A percentile compares a stretch with the other conserved stretches of the same genome.
phyloP scores from a whole-genome alignment of 2,329 filamentous ascomycete species.

The Fusarium humuli region DNA sequence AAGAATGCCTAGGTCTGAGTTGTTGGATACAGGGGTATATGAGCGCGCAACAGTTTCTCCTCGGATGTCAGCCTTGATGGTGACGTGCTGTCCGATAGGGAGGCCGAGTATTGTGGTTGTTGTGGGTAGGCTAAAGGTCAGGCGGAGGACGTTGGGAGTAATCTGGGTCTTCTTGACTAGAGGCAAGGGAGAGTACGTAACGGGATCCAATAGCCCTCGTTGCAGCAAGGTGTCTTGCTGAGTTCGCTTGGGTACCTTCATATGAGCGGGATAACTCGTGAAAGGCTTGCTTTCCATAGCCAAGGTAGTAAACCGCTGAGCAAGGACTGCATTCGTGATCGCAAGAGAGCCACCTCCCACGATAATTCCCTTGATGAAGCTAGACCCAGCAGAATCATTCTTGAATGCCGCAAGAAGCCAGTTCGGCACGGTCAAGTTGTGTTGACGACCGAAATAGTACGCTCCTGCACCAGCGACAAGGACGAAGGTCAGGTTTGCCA shows the following conservation, averaged over 20 bases:
- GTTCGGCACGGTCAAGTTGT: neutral
- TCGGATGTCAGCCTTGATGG: constrained; percentile 60
- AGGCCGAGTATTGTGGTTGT: constrained; percentile 60
- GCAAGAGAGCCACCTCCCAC: constrained; percentile 28
- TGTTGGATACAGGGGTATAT: constrained; percentile 66
- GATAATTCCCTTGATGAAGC: constrained; percentile 28
- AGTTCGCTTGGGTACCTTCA: constrained; percentile 51
- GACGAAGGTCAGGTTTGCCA: neutral
- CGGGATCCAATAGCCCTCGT: neutral
- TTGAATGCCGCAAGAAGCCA: neutral
- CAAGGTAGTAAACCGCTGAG: constrained; percentile 47
- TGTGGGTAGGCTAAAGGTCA: constrained; percentile 61
- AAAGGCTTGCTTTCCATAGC: constrained; percentile 38
- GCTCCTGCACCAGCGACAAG: neutral
- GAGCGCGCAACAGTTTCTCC: constrained; percentile 61
- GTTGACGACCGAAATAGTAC: neutral
- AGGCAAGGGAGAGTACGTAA: neutral
- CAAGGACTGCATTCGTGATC: constrained; percentile 45
- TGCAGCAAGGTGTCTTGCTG: constrained; percentile 4
- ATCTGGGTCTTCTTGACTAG: neutral
- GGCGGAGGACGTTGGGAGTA: constrained; percentile 56
- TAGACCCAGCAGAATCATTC: neutral
- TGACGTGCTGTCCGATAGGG: constrained; percentile 68
- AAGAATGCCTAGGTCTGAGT: constrained; percentile 61
- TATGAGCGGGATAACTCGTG: constrained; percentile 43